phyloP scores from a whole-genome alignment of 1,284 basidiomycete genomes.

The Jaminaea rosea region DNA sequence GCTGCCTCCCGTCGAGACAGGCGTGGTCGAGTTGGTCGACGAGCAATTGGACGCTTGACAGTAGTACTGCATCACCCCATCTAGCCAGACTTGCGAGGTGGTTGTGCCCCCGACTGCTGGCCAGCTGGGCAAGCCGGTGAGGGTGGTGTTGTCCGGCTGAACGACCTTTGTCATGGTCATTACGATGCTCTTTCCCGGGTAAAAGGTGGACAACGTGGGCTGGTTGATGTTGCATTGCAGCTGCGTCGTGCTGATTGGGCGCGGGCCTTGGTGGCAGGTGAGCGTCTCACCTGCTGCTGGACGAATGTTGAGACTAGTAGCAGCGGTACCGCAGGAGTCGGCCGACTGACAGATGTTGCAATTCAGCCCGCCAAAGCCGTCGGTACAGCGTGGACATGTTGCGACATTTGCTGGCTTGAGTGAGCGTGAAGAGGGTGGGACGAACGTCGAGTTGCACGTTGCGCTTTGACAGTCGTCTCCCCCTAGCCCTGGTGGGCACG shows the following conservation, averaged over 20 bases:
- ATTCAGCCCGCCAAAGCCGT: slow-evolving; percentile 29
- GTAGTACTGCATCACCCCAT: slow-evolving; percentile 33
- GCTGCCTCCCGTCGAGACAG: not conserved
- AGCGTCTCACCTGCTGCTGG: slow-evolving; percentile 12
- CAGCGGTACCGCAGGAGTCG: slow-evolving; percentile 12
- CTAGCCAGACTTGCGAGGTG: slow-evolving; percentile 26
- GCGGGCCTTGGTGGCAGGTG: slow-evolving; percentile 30
- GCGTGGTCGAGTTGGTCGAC: slow-evolving; percentile 15
- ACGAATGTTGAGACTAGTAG: slow-evolving; percentile 8
- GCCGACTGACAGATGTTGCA: slow-evolving; percentile 28
- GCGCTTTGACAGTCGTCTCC: slow-evolving; percentile 22
- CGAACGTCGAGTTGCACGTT: slow-evolving; percentile 29
- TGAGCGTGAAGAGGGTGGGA: slow-evolving; percentile 15
- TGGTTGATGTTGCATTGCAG: slow-evolving; percentile 6
- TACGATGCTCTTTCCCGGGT: slow-evolving; percentile 17
- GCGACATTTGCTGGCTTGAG: slow-evolving; percentile 13
- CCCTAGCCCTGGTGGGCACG: slow-evolving; percentile 27
- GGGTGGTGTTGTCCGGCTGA: slow-evolving; percentile 6
- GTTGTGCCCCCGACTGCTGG: slow-evolving; percentile 14
- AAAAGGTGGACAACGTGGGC: slow-evolving; percentile 22
- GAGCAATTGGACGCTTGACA: slow-evolving; percentile 29
- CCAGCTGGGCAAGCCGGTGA: slow-evolving; percentile 25
- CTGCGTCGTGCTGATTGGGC: slow-evolving; percentile 18
- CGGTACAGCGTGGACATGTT: slow-evolving; percentile 20
- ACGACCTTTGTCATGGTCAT: slow-evolving; percentile 29